Conservation (phyloP, 768 basidiomycete species). For the Pleurotus tuber-regium region DNA sequence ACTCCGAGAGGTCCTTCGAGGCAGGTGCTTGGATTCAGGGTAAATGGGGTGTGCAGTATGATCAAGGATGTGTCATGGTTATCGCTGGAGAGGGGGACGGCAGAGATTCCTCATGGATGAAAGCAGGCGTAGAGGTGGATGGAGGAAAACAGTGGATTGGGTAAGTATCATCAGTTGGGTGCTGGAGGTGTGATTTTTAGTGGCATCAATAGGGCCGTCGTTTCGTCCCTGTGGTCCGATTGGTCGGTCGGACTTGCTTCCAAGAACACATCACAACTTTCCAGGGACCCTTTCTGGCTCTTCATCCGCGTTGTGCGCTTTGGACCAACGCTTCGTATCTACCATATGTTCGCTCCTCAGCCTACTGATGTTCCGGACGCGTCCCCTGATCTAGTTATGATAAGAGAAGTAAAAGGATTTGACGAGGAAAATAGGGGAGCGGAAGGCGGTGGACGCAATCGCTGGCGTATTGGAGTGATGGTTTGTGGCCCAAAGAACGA, state of each 20-base stretch:
- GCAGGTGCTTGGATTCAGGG: conserved; percentile 12
- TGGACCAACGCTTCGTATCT: conserved; percentile 3
- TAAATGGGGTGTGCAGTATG: conserved; percentile 12
- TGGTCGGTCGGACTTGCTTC: conserved; percentile 12
- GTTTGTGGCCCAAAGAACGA: conserved; percentile 15
- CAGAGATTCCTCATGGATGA: conserved; percentile 5
- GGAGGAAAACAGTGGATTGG: conserved; percentile 12
- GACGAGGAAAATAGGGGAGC: conserved; percentile 1
- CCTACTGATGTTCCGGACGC: not conserved
- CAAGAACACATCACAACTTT: not conserved
- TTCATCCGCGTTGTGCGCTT: conserved; percentile 8
- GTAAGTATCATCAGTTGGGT: not conserved
- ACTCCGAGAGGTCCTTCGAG: conserved; percentile 1
- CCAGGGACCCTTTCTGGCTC: not conserved
- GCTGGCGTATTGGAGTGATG: conserved; percentile 13
- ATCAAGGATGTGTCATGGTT: conserved; percentile 12
- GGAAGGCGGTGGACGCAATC: not conserved
- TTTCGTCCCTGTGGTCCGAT: conserved; percentile 13
- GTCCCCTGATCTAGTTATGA: conserved; percentile 1
- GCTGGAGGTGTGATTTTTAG: not conserved
- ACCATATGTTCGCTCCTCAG: conserved; percentile 1
- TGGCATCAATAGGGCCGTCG: conserved; percentile 1
- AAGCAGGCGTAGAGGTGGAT: conserved; percentile 13
- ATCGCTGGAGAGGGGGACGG: conserved; percentile 3
- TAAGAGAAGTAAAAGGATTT: conserved; percentile 13